phyloP scores from a whole-genome alignment of 768 basidiomycete species.

The Pleurotus citrinopileatus region DNA sequence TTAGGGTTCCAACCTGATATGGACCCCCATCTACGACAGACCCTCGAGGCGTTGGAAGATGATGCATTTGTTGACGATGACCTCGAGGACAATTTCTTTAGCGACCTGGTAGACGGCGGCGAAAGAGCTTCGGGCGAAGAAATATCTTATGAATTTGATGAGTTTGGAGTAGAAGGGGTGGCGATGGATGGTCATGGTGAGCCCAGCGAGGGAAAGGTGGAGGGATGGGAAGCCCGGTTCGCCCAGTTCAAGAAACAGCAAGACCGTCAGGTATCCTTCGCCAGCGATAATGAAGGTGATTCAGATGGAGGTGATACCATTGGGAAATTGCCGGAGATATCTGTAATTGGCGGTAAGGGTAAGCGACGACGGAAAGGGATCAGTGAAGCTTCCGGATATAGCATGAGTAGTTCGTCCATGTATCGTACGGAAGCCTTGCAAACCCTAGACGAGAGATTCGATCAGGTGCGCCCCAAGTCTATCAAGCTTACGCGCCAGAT shows the following conservation, averaged over 20 bases:
- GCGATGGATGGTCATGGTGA: constrained; percentile 18
- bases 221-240: constrained; percentile 77
- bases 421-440: constrained; percentile 87
- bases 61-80: constrained; percentile 88
- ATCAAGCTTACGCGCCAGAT: background rate
- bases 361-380: constrained; percentile 69
- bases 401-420: constrained; percentile 97
- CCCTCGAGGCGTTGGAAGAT: constrained; percentile 91
- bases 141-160: constrained; percentile 64
- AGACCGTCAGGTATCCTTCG: constrained; percentile 20
- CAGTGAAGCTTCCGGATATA: constrained; percentile 90
- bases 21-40: constrained; percentile 93
- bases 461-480: constrained; percentile 58
- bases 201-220: constrained; percentile 24
- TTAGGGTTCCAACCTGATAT: constrained; percentile 92
- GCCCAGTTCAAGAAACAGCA: constrained; percentile 69
- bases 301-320: constrained; percentile 84
- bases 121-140: constrained; percentile 63
- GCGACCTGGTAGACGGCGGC: constrained; percentile 66
- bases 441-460: constrained; percentile 90
- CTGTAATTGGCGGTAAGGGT: constrained; percentile 75
- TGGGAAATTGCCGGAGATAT: constrained; percentile 64
- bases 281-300: constrained; percentile 49
- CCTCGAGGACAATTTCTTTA: constrained; percentile 75
- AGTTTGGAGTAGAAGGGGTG: constrained; percentile 38